Evolutionary conservation across 768 basidiomycete species (phyloP).

Genomic region (Sistotremastrum niveocremeum): DNA sequence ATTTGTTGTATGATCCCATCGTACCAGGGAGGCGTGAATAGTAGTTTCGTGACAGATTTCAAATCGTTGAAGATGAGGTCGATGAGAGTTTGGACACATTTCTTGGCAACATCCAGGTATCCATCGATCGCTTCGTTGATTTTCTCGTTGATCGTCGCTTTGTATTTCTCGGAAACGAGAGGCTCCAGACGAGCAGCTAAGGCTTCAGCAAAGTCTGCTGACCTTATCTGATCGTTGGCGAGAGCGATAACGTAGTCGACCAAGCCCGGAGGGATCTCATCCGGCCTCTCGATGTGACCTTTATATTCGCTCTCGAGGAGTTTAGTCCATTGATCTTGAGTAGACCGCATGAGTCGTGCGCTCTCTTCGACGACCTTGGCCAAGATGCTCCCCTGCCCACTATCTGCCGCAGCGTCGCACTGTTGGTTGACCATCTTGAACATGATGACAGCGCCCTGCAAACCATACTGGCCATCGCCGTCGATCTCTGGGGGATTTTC

Average conservation of each 20-base stretch:
- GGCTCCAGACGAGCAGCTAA: slow-evolving; percentile 77
- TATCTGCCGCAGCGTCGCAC: slow-evolving; percentile 87
- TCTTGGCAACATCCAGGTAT: slow-evolving; percentile 95
- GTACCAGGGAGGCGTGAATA: slow-evolving; percentile 85
- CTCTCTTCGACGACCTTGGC: slow-evolving; percentile 81
- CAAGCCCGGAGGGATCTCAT: slow-evolving; percentile 75
- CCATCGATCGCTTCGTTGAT: slow-evolving; percentile 97
- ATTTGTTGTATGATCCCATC: slow-evolving; percentile 80
- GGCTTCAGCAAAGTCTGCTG: slow-evolving; percentile 85
- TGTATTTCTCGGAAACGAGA: slow-evolving; percentile 88
- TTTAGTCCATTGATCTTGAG: slow-evolving; percentile 81
- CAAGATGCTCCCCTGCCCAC: slow-evolving; percentile 87
- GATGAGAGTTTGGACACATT: slow-evolving; percentile 89
- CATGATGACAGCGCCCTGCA: slow-evolving; percentile 85
- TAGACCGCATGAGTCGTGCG: slow-evolving; percentile 77
- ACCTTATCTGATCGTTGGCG: slow-evolving; percentile 95
- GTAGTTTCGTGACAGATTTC: slow-evolving; percentile 67
- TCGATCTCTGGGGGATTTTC: slow-evolving; percentile 81
- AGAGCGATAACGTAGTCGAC: slow-evolving; percentile 95
- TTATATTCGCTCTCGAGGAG: slow-evolving; percentile 75
- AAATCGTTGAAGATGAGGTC: slow-evolving; percentile 93
- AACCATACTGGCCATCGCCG: slow-evolving; percentile 79
- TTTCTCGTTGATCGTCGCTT: slow-evolving; percentile 64
- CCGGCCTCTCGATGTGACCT: slow-evolving; percentile 77
- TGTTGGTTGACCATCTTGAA: slow-evolving; percentile 99